phyloP scores from a whole-genome alignment of 768 basidiomycete genomes.

The Sporobolomyces roseus region DNA sequence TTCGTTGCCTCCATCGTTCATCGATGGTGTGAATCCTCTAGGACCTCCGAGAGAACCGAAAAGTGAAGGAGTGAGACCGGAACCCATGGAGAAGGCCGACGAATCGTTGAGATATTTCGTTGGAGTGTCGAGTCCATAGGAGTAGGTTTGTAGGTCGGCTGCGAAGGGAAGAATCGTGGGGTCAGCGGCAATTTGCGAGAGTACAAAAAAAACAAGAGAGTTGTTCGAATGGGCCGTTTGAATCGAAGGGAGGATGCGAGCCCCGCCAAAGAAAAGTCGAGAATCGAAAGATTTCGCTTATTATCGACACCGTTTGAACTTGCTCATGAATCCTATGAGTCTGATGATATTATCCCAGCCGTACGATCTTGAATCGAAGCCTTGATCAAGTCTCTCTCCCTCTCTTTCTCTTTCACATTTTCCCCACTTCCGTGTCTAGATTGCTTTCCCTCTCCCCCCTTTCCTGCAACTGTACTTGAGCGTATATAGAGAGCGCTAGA shows the following conservation, averaged over 20 bases:
- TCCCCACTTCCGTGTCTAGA: not conserved
- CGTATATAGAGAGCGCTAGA: no score
- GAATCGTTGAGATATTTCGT: conserved; percentile 7
- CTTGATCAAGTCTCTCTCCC: not conserved
- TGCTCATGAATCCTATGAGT: not conserved
- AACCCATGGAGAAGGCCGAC: no score
- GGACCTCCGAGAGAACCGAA: conserved; percentile 14
- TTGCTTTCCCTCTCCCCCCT: no score
- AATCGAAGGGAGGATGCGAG: no score
- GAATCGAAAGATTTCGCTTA: not conserved
- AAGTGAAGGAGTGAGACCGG: conserved; percentile 23
- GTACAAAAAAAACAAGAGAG: no score
- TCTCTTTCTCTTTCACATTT: not conserved
- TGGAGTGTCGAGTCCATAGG: conserved; percentile 28
- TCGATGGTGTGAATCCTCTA: conserved; percentile 26
- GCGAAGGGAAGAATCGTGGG: not conserved
- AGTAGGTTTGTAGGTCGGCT: conserved; percentile 13
- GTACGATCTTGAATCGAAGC: conserved; percentile 1
- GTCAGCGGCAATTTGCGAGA: no score
- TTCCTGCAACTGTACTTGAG: no score
- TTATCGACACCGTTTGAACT: not conserved
- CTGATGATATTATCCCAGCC: not conserved
- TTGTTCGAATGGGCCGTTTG: no score
- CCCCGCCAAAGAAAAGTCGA: no score
- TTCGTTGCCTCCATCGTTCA: conserved; percentile 4